Conservation (phyloP, 352 stramenopile species). For the Globisporangium paroecandrum region DNA sequence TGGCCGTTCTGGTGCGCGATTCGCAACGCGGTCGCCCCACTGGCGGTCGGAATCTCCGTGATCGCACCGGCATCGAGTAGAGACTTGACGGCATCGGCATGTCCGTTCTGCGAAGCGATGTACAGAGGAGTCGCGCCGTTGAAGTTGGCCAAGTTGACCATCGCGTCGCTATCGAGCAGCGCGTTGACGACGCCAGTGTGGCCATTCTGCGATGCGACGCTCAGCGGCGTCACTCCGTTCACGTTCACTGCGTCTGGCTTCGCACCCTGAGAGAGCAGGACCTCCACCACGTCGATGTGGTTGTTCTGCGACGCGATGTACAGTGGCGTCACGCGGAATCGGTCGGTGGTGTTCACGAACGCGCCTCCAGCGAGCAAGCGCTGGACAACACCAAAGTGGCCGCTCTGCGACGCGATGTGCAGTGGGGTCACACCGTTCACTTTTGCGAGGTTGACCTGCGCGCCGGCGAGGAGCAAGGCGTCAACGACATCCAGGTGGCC, state of each 20-base stretch:
- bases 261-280: slow-evolving; percentile 7
- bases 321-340: slow-evolving; percentile 13
- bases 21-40: not conserved
- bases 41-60: slow-evolving; percentile 1
- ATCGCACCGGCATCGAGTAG: slow-evolving; percentile 10
- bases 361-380: slow-evolving; percentile 7
- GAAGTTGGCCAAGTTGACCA: slow-evolving; percentile 7
- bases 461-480: not conserved
- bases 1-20: slow-evolving; percentile 3
- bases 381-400: not conserved
- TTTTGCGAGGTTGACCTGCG: slow-evolving; percentile 11
- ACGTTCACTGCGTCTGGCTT: slow-evolving; percentile 10
- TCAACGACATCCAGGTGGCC: slow-evolving; percentile 11
- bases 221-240: slow-evolving; percentile 13
- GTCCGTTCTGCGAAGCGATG: slow-evolving; percentile 16
- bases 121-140: slow-evolving; percentile 13
- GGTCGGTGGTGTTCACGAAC: slow-evolving; percentile 10
- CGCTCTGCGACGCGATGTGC: slow-evolving; percentile 16
- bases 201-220: slow-evolving; percentile 15
- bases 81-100: slow-evolving; percentile 5
- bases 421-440: slow-evolving; percentile 9
- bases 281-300: not conserved
- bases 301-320: slow-evolving; percentile 18
- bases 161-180: slow-evolving; percentile 11
- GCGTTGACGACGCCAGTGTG: slow-evolving; percentile 8